Evolutionary conservation across 139 green algal genomes (phyloP).

Genomic region (Axilococcus clingmanii): DNA sequence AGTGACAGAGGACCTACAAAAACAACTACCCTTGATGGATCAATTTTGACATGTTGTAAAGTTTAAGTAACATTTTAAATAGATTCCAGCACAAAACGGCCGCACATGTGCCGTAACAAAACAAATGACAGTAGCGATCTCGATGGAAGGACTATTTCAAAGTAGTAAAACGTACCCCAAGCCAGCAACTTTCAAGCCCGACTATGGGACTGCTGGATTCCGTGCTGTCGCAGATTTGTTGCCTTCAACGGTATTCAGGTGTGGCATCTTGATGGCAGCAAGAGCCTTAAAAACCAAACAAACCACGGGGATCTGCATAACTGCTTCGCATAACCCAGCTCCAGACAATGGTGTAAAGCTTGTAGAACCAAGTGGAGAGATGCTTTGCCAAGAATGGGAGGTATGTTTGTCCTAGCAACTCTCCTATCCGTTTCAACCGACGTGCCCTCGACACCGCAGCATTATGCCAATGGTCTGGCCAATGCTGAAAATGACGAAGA

Average conservation of each 20-base stretch:
- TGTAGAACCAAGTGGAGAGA: slow-evolving; percentile 70
- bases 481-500: slow-evolving; percentile 33
- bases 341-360: slow-evolving; percentile 96
- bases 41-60: no score
- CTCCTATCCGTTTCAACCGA: slow-evolving; percentile 36
- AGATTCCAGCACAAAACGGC: no score
- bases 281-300: slow-evolving; percentile 28
- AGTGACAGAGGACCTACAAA: no score
- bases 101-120: no score
- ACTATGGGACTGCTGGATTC: slow-evolving; percentile 93
- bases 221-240: slow-evolving; percentile 54
- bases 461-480: slow-evolving; percentile 61
- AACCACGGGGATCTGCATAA: slow-evolving; percentile 86
- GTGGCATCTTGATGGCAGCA: slow-evolving; percentile 69
- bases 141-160: slow-evolving; percentile 4
- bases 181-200: slow-evolving; percentile 25
- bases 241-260: slow-evolving; percentile 77
- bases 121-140: neutral
- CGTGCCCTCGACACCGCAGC: no score
- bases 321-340: slow-evolving; percentile 90
- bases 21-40: no score
- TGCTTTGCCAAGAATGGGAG: slow-evolving; percentile 54
- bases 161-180: slow-evolving; percentile 16
- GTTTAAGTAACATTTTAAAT: no score
- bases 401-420: slow-evolving; percentile 13